phyloP scores from a whole-genome alignment of 2,329 filamentous ascomycete species.

The Gremmenia infestans region DNA sequence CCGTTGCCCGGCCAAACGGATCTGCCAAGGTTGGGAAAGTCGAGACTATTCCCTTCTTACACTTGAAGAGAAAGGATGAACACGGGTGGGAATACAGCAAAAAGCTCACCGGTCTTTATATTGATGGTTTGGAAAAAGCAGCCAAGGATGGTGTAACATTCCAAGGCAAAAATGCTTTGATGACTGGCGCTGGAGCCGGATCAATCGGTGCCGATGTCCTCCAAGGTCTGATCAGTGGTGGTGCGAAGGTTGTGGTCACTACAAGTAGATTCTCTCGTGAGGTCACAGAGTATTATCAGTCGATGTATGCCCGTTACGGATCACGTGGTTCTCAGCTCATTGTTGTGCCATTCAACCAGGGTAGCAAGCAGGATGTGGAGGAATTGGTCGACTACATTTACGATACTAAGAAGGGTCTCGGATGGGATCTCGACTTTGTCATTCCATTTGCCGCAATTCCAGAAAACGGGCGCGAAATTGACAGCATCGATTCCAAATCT shows the following conservation, averaged over 20 bases:
- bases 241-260: slow-evolving; percentile 93
- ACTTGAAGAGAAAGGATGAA: slow-evolving; percentile 88
- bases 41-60: slow-evolving; percentile 95
- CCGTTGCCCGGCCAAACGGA: slow-evolving; percentile 43
- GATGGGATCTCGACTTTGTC: slow-evolving; percentile 96
- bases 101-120: slow-evolving; percentile 88
- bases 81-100: slow-evolving; percentile 99
- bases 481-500: slow-evolving; percentile 93
- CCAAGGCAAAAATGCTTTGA: slow-evolving; percentile 90
- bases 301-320: slow-evolving; percentile 94
- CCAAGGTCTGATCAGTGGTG: slow-evolving; percentile 91
- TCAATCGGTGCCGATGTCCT: slow-evolving; percentile 97
- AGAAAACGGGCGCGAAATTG: slow-evolving; percentile 95
- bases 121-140: slow-evolving; percentile 86
- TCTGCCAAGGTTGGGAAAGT: slow-evolving; percentile 75
- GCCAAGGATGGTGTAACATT: slow-evolving; percentile 86
- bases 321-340: slow-evolving; percentile 93
- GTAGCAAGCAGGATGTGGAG: slow-evolving; percentile 96
- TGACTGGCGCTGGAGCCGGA: slow-evolving; percentile 96
- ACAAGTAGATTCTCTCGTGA: slow-evolving; percentile 95
- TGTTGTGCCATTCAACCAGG: slow-evolving; percentile 98
- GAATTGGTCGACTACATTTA: slow-evolving; percentile 95
- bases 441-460: slow-evolving; percentile 96
- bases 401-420: slow-evolving; percentile 89
- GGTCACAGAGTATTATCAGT: slow-evolving; percentile 98